Evolutionary conservation across 2,329 filamentous ascomycete species (phyloP), one percentile per base, ranked within the genome.

Genomic region (Podosphaera leucotricha): DNA sequence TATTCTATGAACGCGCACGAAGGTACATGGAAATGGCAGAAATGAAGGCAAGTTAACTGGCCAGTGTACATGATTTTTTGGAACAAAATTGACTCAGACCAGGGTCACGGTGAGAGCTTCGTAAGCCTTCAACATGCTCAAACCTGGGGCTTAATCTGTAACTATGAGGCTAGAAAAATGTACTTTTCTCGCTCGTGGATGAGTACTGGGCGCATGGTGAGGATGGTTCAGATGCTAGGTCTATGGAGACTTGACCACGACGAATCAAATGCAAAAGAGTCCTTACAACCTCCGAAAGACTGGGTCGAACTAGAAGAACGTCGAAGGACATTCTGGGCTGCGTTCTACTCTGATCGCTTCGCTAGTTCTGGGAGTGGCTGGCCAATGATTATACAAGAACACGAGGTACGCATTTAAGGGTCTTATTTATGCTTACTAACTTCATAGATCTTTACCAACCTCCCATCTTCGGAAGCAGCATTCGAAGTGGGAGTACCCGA

Each of bases 341-440:
- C 76, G 0, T 94, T 87, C 54, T 80, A 77, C 51, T 69, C 81
- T 37, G 86, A 94, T 58, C 72, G 81, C 21, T 92, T 92, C 60
- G 78, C 82, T 2, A 84, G 80, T 53, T 81, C 92, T 43, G 84
- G 83, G 11, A 92, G 85, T 3, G 86, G 86, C 2, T 94, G 86
- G 86, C 83, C 86, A 0, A 78, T 82, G 64, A 64, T 76, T 21
- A 75, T 93, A 37, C 77, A 92, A 49, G 70, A 82, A 46, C 66
- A 66, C 55, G 82, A 92, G 49, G 71, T 69, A 36, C 18, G 46
- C 19, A 11, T 21, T 26, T n/a, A 19, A 20, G 2, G 7, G 68
- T 77, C 73, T 87, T 15, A 24, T 13, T 18, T 28, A 7, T 5
- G 38, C 18, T 39, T 46, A 33, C 43, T 36, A 16, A 15, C 1